Evolutionary conservation across 768 basidiomycete species (phyloP), one percentile per base, ranked within the genome.

Genomic region (Auricularia auricula-judae): DNA sequence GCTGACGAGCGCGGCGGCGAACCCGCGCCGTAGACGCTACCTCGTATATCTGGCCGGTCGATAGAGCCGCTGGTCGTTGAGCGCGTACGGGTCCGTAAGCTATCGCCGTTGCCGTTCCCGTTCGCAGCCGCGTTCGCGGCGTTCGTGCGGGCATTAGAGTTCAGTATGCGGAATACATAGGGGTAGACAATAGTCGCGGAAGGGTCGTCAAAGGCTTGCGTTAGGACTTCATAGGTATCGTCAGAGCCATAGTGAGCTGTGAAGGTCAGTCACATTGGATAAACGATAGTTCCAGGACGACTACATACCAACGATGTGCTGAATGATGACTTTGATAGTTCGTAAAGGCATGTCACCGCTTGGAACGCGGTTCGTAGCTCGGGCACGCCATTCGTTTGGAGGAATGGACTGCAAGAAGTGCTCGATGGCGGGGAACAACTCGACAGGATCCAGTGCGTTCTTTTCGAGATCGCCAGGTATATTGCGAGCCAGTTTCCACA

Each of bases 261-360:
- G 59, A 3, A 54, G 36, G 43, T 18, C 23, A 10, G n/a, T 23
- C 23, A 23, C 23, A 23, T 23, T 23, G 23, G 23, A 23, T 23
- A 23, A 23, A 23, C 23, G 23, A 23, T 23, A 51, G 3, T 10
- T 58, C 5, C 56, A 29, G 3, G 34, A 51, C 64, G 64, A 43
- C 18, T 18, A 84, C 94, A 79, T 68, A 95, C 94, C 90, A 69
- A 98, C 92, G 64, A 98, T 84, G 73, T 96, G 93, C 76, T 98
- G 97, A 42, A 99, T 91, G 69, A 99, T 92, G 51, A 97, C 95
- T 79, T 99, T 99, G 74, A 98, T 91, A 2, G 97, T 98, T 66
- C 97, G 81, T 65, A 99, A 75, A 2, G 97, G 97, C 95, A 98
- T 95, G 71, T 99, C 97, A 33, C 94, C 95, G 71, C 95, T 89